A percentile compares a stretch with the other conserved stretches of the same genome.
phyloP scores from a whole-genome alignment of 257 asterid genomes.

The Paulownia fortunei region DNA sequence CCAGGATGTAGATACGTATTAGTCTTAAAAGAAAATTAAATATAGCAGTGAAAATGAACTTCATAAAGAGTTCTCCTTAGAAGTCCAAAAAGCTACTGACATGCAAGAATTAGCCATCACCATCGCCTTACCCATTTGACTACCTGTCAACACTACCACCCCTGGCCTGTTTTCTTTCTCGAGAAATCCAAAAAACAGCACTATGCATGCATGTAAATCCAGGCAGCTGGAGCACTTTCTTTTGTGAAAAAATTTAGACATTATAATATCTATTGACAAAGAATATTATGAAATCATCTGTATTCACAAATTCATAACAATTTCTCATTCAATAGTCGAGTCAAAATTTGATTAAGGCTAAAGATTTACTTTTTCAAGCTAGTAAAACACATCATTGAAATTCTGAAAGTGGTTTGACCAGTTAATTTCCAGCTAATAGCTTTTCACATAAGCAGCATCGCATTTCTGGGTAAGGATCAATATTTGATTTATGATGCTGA shows the following conservation, averaged over 20 bases:
- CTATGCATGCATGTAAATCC: not conserved
- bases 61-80: not conserved
- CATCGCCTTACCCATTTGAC: not conserved
- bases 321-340: not conserved
- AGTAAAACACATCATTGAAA: not conserved
- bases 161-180: not conserved
- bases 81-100: not conserved
- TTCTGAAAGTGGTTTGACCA: not conserved
- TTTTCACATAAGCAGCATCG: not conserved
- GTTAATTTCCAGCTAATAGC: not conserved
- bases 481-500: not conserved
- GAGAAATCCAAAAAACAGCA: not conserved
- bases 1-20: not conserved
- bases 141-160: not conserved
- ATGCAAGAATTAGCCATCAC: not conserved
- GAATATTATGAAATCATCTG: not conserved
- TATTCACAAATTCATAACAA: not conserved
- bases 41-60: not conserved
- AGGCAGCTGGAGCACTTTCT: not conserved
- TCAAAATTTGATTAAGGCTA: not conserved
- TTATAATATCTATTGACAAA: not conserved
- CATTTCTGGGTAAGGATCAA: not conserved
- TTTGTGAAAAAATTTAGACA: not conserved
- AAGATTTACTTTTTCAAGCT: not conserved
- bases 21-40: not conserved